Base-by-base conservation (phyloP, 805 yeast species). In the Cyberlindnera misumaiensis region DNA sequence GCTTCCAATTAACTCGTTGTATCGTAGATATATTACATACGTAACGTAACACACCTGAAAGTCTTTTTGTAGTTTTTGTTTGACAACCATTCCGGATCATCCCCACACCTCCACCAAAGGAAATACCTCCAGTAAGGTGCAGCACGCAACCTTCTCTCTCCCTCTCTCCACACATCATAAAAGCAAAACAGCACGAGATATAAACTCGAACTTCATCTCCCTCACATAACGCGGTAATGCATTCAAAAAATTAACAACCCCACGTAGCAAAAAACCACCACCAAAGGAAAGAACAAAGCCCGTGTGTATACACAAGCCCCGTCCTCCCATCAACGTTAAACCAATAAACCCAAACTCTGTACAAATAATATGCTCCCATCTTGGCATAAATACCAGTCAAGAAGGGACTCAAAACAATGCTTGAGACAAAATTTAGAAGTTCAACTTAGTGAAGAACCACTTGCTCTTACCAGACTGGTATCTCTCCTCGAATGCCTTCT, bases 381-480 rank as follows among this genome's bases (percentile, higher is more conserved):
- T 13, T 28, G 30, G 30, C 11, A 11, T 5, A 14, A 30, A 14
- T 7, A 32, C 24, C 35, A 32, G 20, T 20, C 27, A 32, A 22
- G 20, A 6, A 25, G 13, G 22, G 14, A 33, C n/a, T 31, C 13
- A 15, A 18, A 17, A 5, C 5, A 27, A 6, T 8, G 24, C 24
- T 20, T 20, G 24, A 5, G 16, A 27, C 28, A 22, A 12, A 28
- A 26, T 38, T 49, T 85, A 86, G 76, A 86, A 86, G 75, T 82
- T 80, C 69, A 86, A 82, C 77, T 93, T 90, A 73, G 95, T 81
- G 88, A 90, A 90, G 80, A 90, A 90, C 98, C 98, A 90, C 78
- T 88, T 89, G 89, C 88, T 89, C 84, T 90, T 87, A 70, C 98
- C 98, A 66, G 96, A 88, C 72, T 84, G 93, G 80, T 89, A 95